Evolutionary conservation across 257 asterid genomes (phyloP), one percentile per base, ranked within the genome.

Genomic region (Primulina huaijiensis): DNA sequence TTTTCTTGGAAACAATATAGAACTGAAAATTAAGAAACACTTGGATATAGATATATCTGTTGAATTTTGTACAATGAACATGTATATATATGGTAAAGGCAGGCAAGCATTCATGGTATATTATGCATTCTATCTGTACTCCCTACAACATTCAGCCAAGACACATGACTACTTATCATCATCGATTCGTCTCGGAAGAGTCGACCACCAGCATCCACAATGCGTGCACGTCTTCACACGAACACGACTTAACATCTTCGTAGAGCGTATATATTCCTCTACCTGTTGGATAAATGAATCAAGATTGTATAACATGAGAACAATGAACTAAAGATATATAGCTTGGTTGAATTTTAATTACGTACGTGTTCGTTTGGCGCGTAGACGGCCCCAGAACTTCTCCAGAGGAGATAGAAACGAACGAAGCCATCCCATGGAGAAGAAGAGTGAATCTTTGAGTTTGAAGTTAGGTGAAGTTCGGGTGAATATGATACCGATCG

Each of bases 191-290:
- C 2, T 46, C 56, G 20, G 20, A 46, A 16, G 20, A 46, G 16
- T 14, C 56, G 8, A 46, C 56, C 56, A 46, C 56, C 20, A 46
- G 56, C 56, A 46, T 16, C 88, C 88, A 83, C 27, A 83, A 78
- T 33, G 81, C 82, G 58, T 81, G 88, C 30, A 83, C 88, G 50
- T 83, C 84, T 76, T 83, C 88, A 60, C 74, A 83, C 8, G 80
- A 82, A 72, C 88, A 83, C 12, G 86, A 76, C 78, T 83, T 83
- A 62, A 83, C 88, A 81, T 83, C 88, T 69, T 83, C 88, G 53
- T 83, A 78, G 68, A 83, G 73, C 40, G 78, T 81, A 60, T 83
- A 83, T 76, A 83, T 78, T 74, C 86, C 86, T 72, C 84, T 74
- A 43, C 82, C 84, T 76, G 79, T 33, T 55, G 57, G 21, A 72